Conservation (phyloP, 139 green algal genomes). For the Chlamydomonas incerta region DNA sequence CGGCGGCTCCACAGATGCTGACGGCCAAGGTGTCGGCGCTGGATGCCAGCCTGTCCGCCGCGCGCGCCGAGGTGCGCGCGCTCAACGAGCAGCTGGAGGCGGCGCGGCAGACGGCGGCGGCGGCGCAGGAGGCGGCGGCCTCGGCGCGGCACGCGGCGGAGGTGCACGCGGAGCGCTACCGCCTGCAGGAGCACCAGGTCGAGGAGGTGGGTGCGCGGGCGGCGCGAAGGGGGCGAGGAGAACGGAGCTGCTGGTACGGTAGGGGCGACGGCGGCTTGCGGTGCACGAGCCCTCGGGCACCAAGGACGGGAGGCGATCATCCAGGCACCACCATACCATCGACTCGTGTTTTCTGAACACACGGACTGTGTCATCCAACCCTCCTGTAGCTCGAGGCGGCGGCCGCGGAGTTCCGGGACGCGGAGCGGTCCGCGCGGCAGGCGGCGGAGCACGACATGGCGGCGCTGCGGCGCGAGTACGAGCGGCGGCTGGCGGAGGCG, state of each 20-base stretch:
- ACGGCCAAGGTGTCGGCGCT: slow-evolving; percentile 40
- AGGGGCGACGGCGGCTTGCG: too few relatives aligned
- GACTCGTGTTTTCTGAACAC: too few relatives aligned
- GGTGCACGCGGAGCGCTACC: slow-evolving; percentile 25
- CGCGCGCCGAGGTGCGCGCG: slow-evolving; percentile 32
- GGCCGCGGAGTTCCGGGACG: slow-evolving; percentile 43
- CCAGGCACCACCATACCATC: too few relatives aligned
- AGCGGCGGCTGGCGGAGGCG: slow-evolving; percentile 48
- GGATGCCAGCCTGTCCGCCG: slow-evolving; percentile 43
- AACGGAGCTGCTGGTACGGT: neutral
- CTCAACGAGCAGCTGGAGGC: slow-evolving; percentile 43
- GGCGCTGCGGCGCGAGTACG: slow-evolving; percentile 36
- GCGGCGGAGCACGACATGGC: slow-evolving; percentile 66
- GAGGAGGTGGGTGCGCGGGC: slow-evolving; percentile 43
- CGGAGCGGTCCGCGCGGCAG: slow-evolving; percentile 64
- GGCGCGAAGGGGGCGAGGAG: neutral
- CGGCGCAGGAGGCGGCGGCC: slow-evolving; percentile 1
- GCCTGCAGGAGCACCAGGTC: slow-evolving; percentile 30
- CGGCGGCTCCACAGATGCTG: slow-evolving; percentile 48
- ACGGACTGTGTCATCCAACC: too few relatives aligned
- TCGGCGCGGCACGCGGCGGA: slow-evolving; percentile 32
- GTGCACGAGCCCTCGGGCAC: too few relatives aligned
- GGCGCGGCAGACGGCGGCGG: neutral
- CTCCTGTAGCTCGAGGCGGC: slow-evolving; percentile 31
- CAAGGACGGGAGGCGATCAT: too few relatives aligned